Evolutionary conservation across 306 rosid species (phyloP).

Genomic region (Potentilla sterilis): DNA sequence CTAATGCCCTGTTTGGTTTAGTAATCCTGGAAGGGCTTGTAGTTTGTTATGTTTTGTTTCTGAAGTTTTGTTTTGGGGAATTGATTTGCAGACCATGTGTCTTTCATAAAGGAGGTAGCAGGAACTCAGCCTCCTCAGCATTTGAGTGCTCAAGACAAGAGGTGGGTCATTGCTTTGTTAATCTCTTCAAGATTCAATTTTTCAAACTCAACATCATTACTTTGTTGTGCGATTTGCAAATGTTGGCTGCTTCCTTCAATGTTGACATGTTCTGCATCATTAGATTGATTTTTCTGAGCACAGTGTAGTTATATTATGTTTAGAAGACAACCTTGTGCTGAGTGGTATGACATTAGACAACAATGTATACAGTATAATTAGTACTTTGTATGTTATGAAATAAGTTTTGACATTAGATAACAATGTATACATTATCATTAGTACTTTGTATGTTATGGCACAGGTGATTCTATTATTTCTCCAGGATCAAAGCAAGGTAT

Average conservation of each 20-base stretch:
- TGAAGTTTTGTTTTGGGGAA: not conserved
- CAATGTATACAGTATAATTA: not conserved
- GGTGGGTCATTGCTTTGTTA: slow-evolving; percentile 41
- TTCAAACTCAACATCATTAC: not conserved
- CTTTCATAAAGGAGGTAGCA: slow-evolving; percentile 84
- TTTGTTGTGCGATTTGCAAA: slow-evolving; percentile 6
- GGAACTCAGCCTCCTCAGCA: slow-evolving; percentile 72
- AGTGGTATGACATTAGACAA: not conserved
- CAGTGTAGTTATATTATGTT: not conserved
- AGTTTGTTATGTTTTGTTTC: not conserved
- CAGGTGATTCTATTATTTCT: slow-evolving; percentile 79
- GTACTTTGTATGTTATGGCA: not conserved
- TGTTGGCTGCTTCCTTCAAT: slow-evolving; percentile 3
- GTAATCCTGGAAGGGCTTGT: not conserved
- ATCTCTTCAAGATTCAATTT: slow-evolving; percentile 5
- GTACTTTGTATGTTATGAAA: not conserved
- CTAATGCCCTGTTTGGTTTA: not conserved
- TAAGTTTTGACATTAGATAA: no score
- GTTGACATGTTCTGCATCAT: not conserved
- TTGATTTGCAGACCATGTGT: slow-evolving; percentile 60
- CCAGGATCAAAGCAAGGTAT: slow-evolving; percentile 84
- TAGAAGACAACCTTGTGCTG: slow-evolving; percentile 3
- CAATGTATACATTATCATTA: not conserved
- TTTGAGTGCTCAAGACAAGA: slow-evolving; percentile 68
- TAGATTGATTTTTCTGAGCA: not conserved